A percentile compares a stretch with the other conserved stretches of the same genome.
Evolutionary conservation across 129 eudicot species (phyloP).

Genomic region (Pittosporum tobira): DNA sequence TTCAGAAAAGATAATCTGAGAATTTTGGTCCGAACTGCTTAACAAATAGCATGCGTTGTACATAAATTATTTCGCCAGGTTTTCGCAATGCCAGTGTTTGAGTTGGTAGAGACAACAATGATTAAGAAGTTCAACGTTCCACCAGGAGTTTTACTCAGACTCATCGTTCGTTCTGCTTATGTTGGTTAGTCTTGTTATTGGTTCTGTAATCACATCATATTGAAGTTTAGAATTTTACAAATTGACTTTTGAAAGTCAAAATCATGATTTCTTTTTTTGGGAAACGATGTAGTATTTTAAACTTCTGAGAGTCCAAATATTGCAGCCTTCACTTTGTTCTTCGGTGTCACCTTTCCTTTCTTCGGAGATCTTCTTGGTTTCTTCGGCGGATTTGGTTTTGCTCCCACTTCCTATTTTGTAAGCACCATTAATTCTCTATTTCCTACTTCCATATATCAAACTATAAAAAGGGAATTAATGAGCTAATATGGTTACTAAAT

Average conservation of each 20-base stretch:
- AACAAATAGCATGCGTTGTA: neutral
- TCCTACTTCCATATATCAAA: neutral
- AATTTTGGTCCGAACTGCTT: neutral
- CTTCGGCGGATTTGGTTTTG: conserved; percentile 96
- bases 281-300: no score
- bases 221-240: no score
- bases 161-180: conserved; percentile 62
- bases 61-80: conserved; percentile 30
- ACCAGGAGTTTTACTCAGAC: conserved; percentile 47
- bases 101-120: conserved; percentile 42
- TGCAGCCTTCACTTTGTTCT: conserved; percentile 77
- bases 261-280: no score
- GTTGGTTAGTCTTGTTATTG: conserved; percentile 52
- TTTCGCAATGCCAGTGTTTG: conserved; percentile 93
- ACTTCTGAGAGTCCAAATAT: neutral
- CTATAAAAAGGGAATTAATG: neutral
- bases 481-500: neutral
- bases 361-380: conserved; percentile 97
- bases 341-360: conserved; percentile 90
- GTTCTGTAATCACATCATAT: no score
- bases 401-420: conserved; percentile 92
- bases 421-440: conserved; percentile 19
- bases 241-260: no score
- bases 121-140: conserved; percentile 35
- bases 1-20: neutral